Evolutionary conservation across 2,329 filamentous ascomycete species (phyloP).

Genomic region (Phaeomoniella chlamydospora): DNA sequence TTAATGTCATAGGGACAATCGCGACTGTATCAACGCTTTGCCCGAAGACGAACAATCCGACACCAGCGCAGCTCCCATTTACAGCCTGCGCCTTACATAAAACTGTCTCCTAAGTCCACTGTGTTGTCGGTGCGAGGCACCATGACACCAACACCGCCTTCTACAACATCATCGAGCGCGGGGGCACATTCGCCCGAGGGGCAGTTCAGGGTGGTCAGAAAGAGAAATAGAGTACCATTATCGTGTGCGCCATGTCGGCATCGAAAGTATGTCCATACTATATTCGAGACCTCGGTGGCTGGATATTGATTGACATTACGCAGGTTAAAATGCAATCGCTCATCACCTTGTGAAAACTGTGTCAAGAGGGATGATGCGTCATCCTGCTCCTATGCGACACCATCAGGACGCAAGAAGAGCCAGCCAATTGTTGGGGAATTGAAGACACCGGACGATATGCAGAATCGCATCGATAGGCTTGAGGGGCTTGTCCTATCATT

Average conservation of each 20-base stretch:
- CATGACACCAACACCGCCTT: constrained; percentile 67
- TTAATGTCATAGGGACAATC: too few relatives aligned
- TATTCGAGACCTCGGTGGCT: too few relatives aligned
- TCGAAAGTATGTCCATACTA: too few relatives aligned
- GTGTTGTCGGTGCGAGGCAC: too few relatives aligned
- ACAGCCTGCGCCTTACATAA: too few relatives aligned
- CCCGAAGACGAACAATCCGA: too few relatives aligned
- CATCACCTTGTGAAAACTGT: constrained; percentile 86
- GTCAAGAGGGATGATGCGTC: constrained; percentile 69
- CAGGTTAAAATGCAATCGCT: constrained; percentile 92
- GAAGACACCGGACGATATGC: constrained; percentile 82
- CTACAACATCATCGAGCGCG: constrained; percentile 60
- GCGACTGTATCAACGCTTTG: too few relatives aligned
- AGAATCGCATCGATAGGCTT: constrained; percentile 89
- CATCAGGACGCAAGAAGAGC: constrained; percentile 56
- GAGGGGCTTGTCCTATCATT: constrained; percentile 83
- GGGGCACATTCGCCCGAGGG: constrained; percentile 66
- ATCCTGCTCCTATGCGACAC: constrained; percentile 74
- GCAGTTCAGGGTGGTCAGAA: constrained; percentile 76
- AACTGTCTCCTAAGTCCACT: too few relatives aligned
- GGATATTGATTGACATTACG: too few relatives aligned
- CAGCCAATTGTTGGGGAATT: constrained; percentile 37
- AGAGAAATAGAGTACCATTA: constrained; percentile 79
- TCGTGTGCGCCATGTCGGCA: constrained; percentile 86
- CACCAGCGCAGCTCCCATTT: too few relatives aligned